Evolutionary conservation across 2,329 filamentous ascomycete species (phyloP).

Genomic region (Orbilia quercus): DNA sequence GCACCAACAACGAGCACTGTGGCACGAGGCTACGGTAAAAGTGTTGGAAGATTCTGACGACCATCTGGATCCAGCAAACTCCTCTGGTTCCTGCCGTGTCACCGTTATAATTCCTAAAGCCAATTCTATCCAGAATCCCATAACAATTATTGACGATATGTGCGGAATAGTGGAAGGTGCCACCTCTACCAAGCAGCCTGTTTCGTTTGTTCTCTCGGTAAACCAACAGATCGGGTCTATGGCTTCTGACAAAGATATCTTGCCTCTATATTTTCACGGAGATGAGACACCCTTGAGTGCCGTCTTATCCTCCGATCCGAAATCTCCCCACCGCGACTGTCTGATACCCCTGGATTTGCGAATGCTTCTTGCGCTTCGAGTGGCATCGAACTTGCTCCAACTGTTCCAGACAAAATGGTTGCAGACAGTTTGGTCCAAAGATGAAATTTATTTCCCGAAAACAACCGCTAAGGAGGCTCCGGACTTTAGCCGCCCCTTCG

Average conservation of each 20-base stretch:
- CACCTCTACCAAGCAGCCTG: slow-evolving; percentile 9
- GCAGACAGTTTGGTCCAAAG: slow-evolving; percentile 51
- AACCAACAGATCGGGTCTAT: slow-evolving; percentile 34
- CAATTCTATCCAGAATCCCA: not conserved
- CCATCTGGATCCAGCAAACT: not conserved
- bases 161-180: slow-evolving; percentile 21
- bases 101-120: slow-evolving; percentile 26
- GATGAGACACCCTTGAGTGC: slow-evolving; percentile 26
- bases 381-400: slow-evolving; percentile 58
- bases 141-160: slow-evolving; percentile 41
- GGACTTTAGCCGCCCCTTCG: slow-evolving; percentile 39
- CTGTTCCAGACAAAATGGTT: slow-evolving; percentile 57
- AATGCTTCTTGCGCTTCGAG: slow-evolving; percentile 57
- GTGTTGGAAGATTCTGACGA: slow-evolving; percentile 22
- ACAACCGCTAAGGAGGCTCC: slow-evolving; percentile 14
- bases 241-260: slow-evolving; percentile 2
- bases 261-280: slow-evolving; percentile 34
- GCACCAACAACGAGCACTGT: slow-evolving; percentile 10
- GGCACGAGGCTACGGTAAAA: slow-evolving; percentile 46
- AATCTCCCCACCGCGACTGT: slow-evolving; percentile 6
- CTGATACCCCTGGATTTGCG: slow-evolving; percentile 38
- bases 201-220: slow-evolving; percentile 25
- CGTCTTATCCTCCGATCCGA: slow-evolving; percentile 10
- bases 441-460: slow-evolving; percentile 51
- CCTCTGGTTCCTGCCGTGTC: slow-evolving; percentile 24